Evolutionary conservation across 2,329 filamentous ascomycete genomes (phyloP).

Genomic region (Neoscytalidium dimidiatum): DNA sequence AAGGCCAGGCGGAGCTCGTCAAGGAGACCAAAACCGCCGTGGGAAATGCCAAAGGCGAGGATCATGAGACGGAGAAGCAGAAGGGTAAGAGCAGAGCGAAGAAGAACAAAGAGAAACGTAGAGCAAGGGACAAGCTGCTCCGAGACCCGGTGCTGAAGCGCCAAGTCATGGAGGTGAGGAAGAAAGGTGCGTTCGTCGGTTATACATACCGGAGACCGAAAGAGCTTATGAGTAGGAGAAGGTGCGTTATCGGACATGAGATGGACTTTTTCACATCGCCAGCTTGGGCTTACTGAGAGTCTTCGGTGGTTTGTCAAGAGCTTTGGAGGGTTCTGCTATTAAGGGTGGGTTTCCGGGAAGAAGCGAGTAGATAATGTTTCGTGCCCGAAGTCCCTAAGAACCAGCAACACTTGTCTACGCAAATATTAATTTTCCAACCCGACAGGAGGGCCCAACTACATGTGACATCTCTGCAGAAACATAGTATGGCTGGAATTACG

Average conservation of each 20-base stretch:
- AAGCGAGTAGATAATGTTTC: background rate
- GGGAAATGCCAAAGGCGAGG: background rate
- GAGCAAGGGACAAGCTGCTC: slow-evolving; percentile 82
- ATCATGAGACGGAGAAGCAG: background rate
- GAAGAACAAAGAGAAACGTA: slow-evolving; percentile 69
- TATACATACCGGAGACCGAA: slow-evolving; percentile 74
- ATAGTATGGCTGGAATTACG: too few species aligned
- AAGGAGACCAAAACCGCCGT: background rate
- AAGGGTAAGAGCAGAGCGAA: slow-evolving; percentile 26
- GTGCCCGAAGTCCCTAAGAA: too few species aligned
- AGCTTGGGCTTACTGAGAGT: background rate
- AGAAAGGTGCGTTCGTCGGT: slow-evolving; percentile 80
- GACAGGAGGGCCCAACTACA: too few species aligned
- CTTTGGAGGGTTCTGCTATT: background rate
- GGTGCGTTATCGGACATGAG: background rate
- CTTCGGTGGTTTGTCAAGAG: background rate
- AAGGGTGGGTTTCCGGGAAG: background rate
- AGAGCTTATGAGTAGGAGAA: background rate
- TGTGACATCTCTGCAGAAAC: too few species aligned
- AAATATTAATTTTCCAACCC: too few species aligned
- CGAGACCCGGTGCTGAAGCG: slow-evolving; percentile 69
- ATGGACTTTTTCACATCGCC: background rate
- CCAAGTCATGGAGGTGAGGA: slow-evolving; percentile 76
- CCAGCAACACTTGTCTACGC: background rate
- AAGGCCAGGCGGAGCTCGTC: background rate